These are phyloP conservation scores for Umbellularia californica DNA, from an alignment of 164 flowering plant species.

Conservation along the genomic window DNA sequence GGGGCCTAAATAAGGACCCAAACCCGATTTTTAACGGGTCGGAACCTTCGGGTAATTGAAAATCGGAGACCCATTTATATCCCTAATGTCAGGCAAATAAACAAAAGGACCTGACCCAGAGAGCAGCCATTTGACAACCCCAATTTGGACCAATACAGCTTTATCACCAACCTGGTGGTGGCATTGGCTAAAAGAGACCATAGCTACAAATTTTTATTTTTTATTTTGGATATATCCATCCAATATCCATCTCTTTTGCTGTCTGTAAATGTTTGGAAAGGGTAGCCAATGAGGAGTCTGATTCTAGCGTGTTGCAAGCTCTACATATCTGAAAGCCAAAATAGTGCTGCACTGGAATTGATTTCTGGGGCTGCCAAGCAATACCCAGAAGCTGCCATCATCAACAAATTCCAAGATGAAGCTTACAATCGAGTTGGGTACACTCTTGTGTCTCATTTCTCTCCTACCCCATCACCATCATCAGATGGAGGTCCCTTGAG, in stretches of 20 bases:
- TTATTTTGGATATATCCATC: too few relatives aligned
- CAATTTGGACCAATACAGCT: not conserved
- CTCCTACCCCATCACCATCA: slow-evolving; percentile 29
- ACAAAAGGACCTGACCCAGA: too few relatives aligned
- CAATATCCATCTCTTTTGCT: not conserved
- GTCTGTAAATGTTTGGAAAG: slow-evolving; percentile 7
- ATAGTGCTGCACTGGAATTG: slow-evolving; percentile 44
- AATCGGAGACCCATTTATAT: too few relatives aligned
- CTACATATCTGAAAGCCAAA: slow-evolving; percentile 63
- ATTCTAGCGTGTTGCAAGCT: slow-evolving; percentile 60
- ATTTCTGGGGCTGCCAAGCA: slow-evolving; percentile 51
- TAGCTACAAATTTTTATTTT: too few relatives aligned
- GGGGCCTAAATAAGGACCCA: too few relatives aligned
- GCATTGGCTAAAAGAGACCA: too few relatives aligned
- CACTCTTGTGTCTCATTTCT: slow-evolving; percentile 50
- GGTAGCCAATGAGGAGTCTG: slow-evolving; percentile 16
- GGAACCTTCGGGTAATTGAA: too few relatives aligned
- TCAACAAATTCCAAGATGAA: slow-evolving; percentile 58
- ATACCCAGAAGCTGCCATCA: slow-evolving; percentile 39
- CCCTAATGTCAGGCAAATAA: too few relatives aligned
- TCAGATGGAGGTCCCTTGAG: slow-evolving; percentile 45
- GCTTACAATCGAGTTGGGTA: slow-evolving; percentile 53
- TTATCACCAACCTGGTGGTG: too few relatives aligned
- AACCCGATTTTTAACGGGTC: too few relatives aligned
- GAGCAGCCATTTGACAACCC: too few relatives aligned